Conservation (phyloP, 805 yeast species). For the Naumovozyma castellii region DNA sequence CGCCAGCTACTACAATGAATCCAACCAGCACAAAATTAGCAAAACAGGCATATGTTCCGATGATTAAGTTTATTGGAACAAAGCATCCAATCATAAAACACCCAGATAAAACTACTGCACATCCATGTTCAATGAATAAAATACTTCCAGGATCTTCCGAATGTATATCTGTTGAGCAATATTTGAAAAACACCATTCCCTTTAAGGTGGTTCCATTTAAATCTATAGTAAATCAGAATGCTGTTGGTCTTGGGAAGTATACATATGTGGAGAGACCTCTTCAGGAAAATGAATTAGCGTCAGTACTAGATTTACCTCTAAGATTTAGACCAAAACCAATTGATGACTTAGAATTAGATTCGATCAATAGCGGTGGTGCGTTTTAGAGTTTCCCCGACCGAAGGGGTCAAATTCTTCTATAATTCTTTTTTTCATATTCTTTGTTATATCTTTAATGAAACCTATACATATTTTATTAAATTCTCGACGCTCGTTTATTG, state of each 20-base stretch:
- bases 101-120: slow-evolving; percentile 15
- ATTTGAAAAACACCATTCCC: slow-evolving; percentile 30
- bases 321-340: slow-evolving; percentile 63
- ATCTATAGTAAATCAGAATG: slow-evolving; percentile 29
- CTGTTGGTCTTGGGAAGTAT: not conserved
- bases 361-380: slow-evolving; percentile 80
- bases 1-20: slow-evolving; percentile 3
- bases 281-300: slow-evolving; percentile 32
- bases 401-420: no score
- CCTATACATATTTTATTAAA: no score
- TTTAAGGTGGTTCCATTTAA: slow-evolving; percentile 33
- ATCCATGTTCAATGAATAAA: slow-evolving; percentile 24
- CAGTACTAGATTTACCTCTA: slow-evolving; percentile 59
- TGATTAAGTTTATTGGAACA: slow-evolving; percentile 82
- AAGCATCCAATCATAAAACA: slow-evolving; percentile 46
- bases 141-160: slow-evolving; percentile 24
- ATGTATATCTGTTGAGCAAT: slow-evolving; percentile 17
- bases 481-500: no score
- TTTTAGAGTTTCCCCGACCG: slow-evolving; percentile 24
- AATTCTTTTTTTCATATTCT: no score
- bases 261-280: slow-evolving; percentile 29
- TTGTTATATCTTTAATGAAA: no score
- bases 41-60: slow-evolving; percentile 41
- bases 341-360: slow-evolving; percentile 63
- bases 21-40: slow-evolving; percentile 18